Conservation (phyloP, 257 asterid species). For the Cordia subcordata region DNA sequence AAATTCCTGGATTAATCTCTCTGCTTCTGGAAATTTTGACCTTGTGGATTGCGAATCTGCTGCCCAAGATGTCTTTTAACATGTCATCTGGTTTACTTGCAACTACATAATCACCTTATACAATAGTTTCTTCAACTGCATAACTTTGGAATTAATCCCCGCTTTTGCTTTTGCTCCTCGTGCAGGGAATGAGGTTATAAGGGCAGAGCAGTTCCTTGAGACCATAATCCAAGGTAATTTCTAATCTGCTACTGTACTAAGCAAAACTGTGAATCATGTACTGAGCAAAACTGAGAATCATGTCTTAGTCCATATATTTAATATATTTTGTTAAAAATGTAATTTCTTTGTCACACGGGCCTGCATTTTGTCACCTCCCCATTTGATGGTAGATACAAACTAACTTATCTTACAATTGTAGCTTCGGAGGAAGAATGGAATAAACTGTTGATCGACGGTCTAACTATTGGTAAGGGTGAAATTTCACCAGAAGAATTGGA, state of each 20-base stretch:
- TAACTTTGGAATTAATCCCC: slow-evolving; percentile 8
- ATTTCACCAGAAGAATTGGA: slow-evolving; percentile 58
- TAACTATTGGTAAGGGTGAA: slow-evolving; percentile 74
- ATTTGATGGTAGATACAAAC: background rate
- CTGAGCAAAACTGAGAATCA: background rate
- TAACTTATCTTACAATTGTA: slow-evolving; percentile 24
- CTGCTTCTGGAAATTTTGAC: no score
- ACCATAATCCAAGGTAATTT: slow-evolving; percentile 69
- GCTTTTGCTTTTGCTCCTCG: slow-evolving; percentile 22
- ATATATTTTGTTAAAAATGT: no score
- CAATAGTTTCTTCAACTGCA: background rate
- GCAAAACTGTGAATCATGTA: background rate
- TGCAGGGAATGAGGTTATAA: slow-evolving; percentile 71
- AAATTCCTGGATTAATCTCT: no score
- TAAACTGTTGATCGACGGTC: slow-evolving; percentile 59
- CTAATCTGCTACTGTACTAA: background rate
- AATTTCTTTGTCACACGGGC: no score
- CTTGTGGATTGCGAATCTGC: no score
- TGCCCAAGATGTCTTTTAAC: background rate
- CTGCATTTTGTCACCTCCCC: background rate
- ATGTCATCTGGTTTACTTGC: background rate
- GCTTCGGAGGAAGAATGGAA: slow-evolving; percentile 90
- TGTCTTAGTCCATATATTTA: background rate
- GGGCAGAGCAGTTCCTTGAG: slow-evolving; percentile 82
- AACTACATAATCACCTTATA: background rate